phyloP scores from a whole-genome alignment of 441 rosid genomes.

The Croton setiger region DNA sequence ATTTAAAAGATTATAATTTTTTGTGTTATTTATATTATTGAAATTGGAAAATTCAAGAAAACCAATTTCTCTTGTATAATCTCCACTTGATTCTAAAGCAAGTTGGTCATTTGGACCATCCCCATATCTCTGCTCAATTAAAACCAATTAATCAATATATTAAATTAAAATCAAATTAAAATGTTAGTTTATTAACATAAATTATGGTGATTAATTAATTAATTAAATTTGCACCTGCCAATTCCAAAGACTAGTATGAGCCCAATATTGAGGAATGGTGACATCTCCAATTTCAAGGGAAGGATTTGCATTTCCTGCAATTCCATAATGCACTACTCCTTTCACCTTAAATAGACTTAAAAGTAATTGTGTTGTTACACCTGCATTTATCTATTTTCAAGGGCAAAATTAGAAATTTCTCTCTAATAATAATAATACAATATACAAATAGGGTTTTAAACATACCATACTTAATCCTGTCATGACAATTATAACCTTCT shows the following conservation, averaged over 20 bases:
- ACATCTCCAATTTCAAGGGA: conserved; percentile 63
- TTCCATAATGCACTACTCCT: conserved; percentile 67
- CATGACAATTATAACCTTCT: conserved; percentile 53
- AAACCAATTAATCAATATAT: neutral
- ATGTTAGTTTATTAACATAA: neutral
- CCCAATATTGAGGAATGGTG: conserved; percentile 67
- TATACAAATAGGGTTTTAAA: neutral
- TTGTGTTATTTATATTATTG: conserved; percentile 25
- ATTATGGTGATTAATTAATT: too few relatives aligned
- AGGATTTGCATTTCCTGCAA: conserved; percentile 72
- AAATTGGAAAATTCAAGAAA: conserved; percentile 39
- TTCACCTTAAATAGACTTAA: conserved; percentile 44
- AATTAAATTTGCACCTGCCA: conserved; percentile 47
- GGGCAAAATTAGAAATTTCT: neutral
- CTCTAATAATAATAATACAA: neutral
- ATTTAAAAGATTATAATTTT: conserved; percentile 59
- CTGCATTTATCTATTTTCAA: conserved; percentile 55
- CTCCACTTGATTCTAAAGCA: conserved; percentile 56
- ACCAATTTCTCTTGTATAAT: conserved; percentile 57
- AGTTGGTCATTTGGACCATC: conserved; percentile 47
- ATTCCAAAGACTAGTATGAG: conserved; percentile 73
- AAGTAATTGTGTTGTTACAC: conserved; percentile 51
- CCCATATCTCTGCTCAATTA: conserved; percentile 42
- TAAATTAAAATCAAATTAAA: neutral
- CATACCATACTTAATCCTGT: conserved; percentile 68